Conservation (phyloP, 2,329 filamentous ascomycete species). For the Thelonectria rubi region DNA sequence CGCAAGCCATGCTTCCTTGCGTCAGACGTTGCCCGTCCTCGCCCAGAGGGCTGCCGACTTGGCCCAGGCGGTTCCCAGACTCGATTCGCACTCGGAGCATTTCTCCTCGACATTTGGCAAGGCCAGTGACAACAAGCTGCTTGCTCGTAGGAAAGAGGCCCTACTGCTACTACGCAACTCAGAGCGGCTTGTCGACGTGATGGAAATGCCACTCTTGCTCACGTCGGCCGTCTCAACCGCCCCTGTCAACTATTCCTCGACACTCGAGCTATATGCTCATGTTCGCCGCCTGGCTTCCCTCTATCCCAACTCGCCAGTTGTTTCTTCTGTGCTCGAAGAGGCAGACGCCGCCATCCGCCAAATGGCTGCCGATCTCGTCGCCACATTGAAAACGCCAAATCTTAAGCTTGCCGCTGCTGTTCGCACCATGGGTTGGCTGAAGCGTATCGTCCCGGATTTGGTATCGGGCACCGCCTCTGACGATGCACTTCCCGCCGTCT, state of each 20-base stretch:
- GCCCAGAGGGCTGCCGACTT: slow-evolving; percentile 72
- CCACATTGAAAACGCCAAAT: slow-evolving; percentile 76
- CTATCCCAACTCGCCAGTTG: slow-evolving; percentile 80
- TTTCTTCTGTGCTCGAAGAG: slow-evolving; percentile 77
- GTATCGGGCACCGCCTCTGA: slow-evolving; percentile 54
- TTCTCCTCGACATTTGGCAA: slow-evolving; percentile 89
- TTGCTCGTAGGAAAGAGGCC: slow-evolving; percentile 79
- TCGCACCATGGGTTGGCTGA: slow-evolving; percentile 89
- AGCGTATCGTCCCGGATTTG: slow-evolving; percentile 85
- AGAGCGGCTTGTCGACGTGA: slow-evolving; percentile 87
- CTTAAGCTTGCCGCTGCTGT: slow-evolving; percentile 91
- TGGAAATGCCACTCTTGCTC: slow-evolving; percentile 87
- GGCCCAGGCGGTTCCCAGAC: slow-evolving; percentile 75
- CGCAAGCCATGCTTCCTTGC: slow-evolving; percentile 77
- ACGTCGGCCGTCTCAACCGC: slow-evolving; percentile 76
- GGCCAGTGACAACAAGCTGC: slow-evolving; percentile 71
- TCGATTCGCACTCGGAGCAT: slow-evolving; percentile 79
- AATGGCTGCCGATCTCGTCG: slow-evolving; percentile 86
- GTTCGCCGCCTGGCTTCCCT: slow-evolving; percentile 85
- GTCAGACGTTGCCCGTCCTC: slow-evolving; percentile 75
- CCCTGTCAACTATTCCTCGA: slow-evolving; percentile 83
- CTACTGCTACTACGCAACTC: slow-evolving; percentile 86
- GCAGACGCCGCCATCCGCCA: slow-evolving; percentile 88
- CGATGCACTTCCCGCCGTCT: slow-evolving; percentile 80
- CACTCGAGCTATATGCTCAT: slow-evolving; percentile 91